phyloP scores from a whole-genome alignment of 176 grass and related monocot species.

The Triticum timopheevii region DNA sequence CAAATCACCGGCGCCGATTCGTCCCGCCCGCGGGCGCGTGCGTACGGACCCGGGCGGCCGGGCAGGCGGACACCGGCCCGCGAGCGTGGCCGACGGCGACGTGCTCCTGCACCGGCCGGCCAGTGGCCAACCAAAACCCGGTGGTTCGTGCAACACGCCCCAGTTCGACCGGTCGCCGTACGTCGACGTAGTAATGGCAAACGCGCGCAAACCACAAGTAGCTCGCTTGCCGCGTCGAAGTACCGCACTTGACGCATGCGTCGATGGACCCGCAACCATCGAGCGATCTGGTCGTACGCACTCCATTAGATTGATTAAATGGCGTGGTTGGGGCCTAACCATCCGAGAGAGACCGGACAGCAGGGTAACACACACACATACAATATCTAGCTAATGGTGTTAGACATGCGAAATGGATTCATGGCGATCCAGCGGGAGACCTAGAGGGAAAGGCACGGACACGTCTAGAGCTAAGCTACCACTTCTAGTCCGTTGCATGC shows the following conservation, averaged over 20 bases:
- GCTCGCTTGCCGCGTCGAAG: neutral
- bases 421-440: neutral
- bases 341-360: neutral
- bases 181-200: conserved; percentile 12
- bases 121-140: conserved; percentile 29
- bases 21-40: neutral
- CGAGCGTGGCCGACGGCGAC: conserved; percentile 9
- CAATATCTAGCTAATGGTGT: too few species aligned
- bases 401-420: neutral
- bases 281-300: neutral
- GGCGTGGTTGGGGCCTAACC: conserved; percentile 28
- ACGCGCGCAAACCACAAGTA: neutral
- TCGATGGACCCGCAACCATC: neutral
- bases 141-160: neutral
- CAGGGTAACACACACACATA: neutral
- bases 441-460: too few species aligned
- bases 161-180: neutral
- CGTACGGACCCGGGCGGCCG: neutral
- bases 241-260: neutral
- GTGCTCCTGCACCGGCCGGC: conserved; percentile 18
- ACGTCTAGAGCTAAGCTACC: too few species aligned
- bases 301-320: conserved; percentile 2
- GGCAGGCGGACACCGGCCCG: neutral
- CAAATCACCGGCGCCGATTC: neutral
- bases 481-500: neutral